Evolutionary conservation across 2,329 filamentous ascomycete species (phyloP), one percentile per base, ranked within the genome.

Genomic region (Chaetothyriales sp.): DNA sequence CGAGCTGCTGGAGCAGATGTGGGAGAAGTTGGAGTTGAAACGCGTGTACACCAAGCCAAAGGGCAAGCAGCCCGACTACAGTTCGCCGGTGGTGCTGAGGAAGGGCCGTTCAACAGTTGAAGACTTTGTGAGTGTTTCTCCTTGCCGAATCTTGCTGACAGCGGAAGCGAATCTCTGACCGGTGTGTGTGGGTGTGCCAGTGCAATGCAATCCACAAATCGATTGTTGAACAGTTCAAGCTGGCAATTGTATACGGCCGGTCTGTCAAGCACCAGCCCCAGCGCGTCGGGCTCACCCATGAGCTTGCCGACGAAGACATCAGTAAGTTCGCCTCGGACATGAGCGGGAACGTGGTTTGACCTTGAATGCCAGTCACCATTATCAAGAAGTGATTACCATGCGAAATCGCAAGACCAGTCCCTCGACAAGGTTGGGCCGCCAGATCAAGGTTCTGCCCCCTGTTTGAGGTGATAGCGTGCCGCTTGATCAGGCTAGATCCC

Each of bases 221-320:
- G 51, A 96, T 98, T 65, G 77, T 92, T 51, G 92, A 98, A 61
- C 83, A 95, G 61, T 98, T 98, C 76, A 93, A 90, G 70, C 80
- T 83, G 55, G 92, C 92, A 50, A 83, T 98, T 64, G 92, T 98
- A 43, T 98, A 96, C 68, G 92, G 92, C 60, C 92, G 90, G 67
- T 95, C 89, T 51, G 90, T 96, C 60, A 96, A 96, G 76, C 92
- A 98, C 72, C 92, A 96, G 71, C 92, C 92, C 58, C 92, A 98
- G 71, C 80, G 89, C 63, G 92, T 96, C 56, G 92, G 92, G 47
- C 76, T 98, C 58, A 73, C 78, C 49, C 92, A 98, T 67, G 87
- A 95, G 73, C 75, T 98, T 63, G 86, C 81, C 52, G 92, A 98
- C 67, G 92, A 98, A 72, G 92, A 98, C 71, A 95, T 98, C 69